Evolutionary conservation across 345 rosid genomes (phyloP), one percentile per base, ranked within the genome.

Genomic region (Populus nigra): DNA sequence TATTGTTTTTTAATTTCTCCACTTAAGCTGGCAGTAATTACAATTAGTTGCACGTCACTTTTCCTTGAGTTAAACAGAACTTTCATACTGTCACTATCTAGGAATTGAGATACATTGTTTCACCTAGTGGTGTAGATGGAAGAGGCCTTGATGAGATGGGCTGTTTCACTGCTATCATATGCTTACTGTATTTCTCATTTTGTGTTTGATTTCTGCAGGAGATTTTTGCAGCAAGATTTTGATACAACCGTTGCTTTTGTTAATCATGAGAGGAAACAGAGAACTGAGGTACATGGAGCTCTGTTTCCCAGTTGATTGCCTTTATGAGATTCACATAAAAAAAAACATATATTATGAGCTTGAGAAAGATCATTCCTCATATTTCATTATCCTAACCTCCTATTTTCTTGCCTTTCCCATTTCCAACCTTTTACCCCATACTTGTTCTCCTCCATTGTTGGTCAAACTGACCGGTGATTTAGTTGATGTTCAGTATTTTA

Each of bases 161-260:
- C 25, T 59, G 29, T 59, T 59, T 23, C 13, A 10, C 63, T 59
- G 29, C 63, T n/a, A n/a, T 65, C 33, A 20, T 17, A 35, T 50
- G 35, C 65, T 67, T 35, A 53, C 62, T 23, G 45, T 17, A 27
- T 45, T 69, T 38, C 27, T 31, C 61, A 27, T 35, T 29, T 38
- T 79, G 53, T 71, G 17, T 76, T 75, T 73, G 62, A 38, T 81
- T 62, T 79, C 76, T 82, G 85, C 90, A 96, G 99, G 93, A 88
- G 96, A 86, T 88, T 88, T 82, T 92, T 92, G 83, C 94, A 87
- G 87, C 98, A 88, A 84, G 97, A 93, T 88, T 96, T 96, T 85
- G 99, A 93, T 83, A 66, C 97, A 75, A 92, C 92, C 68, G 93
- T 96, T 88, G 97, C 97, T 75, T 91, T 83, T 77, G 89, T 86